Base-by-base conservation (phyloP, 2,329 filamentous ascomycete genomes). In the Xylaria sp. region DNA sequence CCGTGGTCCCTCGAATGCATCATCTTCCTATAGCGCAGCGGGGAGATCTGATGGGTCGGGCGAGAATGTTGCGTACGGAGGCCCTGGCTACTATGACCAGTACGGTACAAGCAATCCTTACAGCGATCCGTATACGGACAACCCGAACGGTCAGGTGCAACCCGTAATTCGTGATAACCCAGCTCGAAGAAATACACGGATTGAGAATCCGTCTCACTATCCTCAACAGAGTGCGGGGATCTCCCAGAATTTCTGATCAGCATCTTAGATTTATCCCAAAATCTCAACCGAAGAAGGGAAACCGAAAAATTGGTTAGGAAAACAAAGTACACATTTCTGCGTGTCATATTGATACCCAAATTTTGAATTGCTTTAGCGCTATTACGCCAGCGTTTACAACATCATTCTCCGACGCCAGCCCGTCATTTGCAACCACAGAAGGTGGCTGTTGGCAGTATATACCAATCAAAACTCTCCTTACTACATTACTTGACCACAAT, bases 191-290 rank as follows among this genome's bases (percentile, higher is more conserved):
- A 98, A 98, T 83, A 98, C 96, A 13, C 90, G 94, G 71, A 98
- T 99, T 77, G 94, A 98, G 83, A 97, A 92, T 79, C 91, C 94
- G 2, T 89, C 92, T 54, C 92, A 96, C 71, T 97, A 93, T 77
- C 94, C 95, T 12, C 93, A 97, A 78, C 94, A 97, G 84, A 97
- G 93, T 76, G 93, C 93, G 48, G 96, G 96, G 68, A 98, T 99
- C 76, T 93, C 96, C 39, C 96, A 98, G 82, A 99, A 99, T 81
- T 99, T 99, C 77, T 98, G 88, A 57, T 59, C 15, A 41, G 34
- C 37, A 46, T 34, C 44, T 28, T 23, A n/a, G 54, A 12, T 23
- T 13, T 18, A 9, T 13, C 37, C 52, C 5, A 41, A 1, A 12
- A 48, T 34, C 37, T 12, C 18, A 10, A 44, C 20, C 18, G 50